Evolutionary conservation across 192 early-diverging fungal species (phyloP), one percentile per base, ranked within the genome.

Genomic region (Coemansia sp.): DNA sequence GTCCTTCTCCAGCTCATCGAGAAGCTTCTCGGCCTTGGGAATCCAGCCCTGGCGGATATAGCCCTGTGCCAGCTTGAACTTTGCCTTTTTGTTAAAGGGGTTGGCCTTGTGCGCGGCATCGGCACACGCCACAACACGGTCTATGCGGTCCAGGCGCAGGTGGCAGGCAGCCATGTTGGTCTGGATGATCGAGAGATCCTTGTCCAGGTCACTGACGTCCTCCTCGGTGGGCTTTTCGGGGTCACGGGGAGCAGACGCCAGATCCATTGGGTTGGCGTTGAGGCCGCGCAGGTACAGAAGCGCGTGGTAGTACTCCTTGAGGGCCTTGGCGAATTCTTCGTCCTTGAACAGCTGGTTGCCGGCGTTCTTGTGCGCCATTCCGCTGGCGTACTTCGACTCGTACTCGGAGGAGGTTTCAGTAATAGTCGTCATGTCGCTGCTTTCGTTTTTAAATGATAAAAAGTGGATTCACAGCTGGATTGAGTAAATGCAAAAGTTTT

Each of bases 161-260:
- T 79, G 77, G 73, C 81, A 84, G 50, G 78, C 62, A 0, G 81
- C 81, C 73, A 84, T 84, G 69, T 84, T 84, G 47, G 76, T 64
- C 47, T 73, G 38, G 50, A 84, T 75, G 52, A 41, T 66, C 15
- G 81, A 79, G 13, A 79, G 34, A 5, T 71, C 68, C 77, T 74
- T 79, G 62, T 78, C 68, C n/a, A 65, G 57, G 61, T 79, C 77
- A 31, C 70, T 76, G 36, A 79, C 65, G 40, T 79, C 74, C 20
- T 68, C 61, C 68, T 84, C 77, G 52, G 75, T 70, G 16, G 73
- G 29, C 29, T 66, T 55, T 9, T 73, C 67, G 2, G 70, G 70
- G 34, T 70, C 66, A 16, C 53, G 75, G 64, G 62, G 43, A 18
- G 12, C 38, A 55, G 29, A 1, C 41, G 41, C 34, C 71, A 73